Evolutionary conservation across 164 flowering plant genomes (phyloP).

Genomic region (Magnolia sinica): DNA sequence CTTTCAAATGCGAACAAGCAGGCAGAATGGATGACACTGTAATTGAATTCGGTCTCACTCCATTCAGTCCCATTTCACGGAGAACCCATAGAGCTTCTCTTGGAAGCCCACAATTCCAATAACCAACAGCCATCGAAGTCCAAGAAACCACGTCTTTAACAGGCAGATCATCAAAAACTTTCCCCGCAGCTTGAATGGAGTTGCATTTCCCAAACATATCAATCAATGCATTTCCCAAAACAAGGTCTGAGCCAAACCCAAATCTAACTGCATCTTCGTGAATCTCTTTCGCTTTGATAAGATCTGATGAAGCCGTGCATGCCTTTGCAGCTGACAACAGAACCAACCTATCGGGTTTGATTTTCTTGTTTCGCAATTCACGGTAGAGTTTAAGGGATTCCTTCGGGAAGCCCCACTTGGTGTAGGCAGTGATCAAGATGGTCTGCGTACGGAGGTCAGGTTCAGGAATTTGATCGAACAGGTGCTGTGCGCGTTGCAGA

Average conservation of each 20-base stretch:
- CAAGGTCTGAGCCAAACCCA: conserved; percentile 33
- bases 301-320: conserved; percentile 36
- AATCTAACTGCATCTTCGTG: conserved; percentile 39
- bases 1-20: conserved; percentile 42
- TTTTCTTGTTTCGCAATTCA: conserved; percentile 12
- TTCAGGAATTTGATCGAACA: conserved; percentile 51
- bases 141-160: conserved; percentile 56
- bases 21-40: conserved; percentile 51
- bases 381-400: conserved; percentile 38
- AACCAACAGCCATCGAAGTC: conserved; percentile 49
- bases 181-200: conserved; percentile 32
- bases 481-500: conserved; percentile 36
- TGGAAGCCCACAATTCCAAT: conserved; percentile 36
- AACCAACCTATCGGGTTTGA: conserved; percentile 38
- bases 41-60: conserved; percentile 43
- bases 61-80: conserved; percentile 47
- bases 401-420: conserved; percentile 35
- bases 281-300: conserved; percentile 36
- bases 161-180: conserved; percentile 33
- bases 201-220: conserved; percentile 58
- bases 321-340: conserved; percentile 46
- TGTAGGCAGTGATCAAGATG: conserved; percentile 39
- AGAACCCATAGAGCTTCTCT: conserved; percentile 35
- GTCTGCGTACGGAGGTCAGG: conserved; percentile 45
- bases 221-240: conserved; percentile 48